Conservation (phyloP, 139 green algal genomes). For the Micractinium conductrix region DNA sequence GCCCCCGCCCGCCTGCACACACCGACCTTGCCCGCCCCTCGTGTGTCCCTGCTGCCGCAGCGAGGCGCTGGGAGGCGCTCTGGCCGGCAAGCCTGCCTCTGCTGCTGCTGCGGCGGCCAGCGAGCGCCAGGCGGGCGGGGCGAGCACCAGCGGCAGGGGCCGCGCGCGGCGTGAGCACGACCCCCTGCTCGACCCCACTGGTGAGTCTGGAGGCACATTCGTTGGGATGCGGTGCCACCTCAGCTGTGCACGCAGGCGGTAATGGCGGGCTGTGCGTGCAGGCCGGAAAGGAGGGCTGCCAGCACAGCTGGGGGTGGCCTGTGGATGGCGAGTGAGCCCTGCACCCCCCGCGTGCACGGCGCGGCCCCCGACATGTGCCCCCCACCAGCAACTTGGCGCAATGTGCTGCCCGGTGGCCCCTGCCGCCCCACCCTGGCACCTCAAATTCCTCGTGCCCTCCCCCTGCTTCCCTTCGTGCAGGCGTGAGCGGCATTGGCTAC, state of each 20-base stretch:
- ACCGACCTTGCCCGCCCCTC: no score
- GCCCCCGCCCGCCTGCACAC: no score
- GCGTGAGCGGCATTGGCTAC: constrained; percentile 14
- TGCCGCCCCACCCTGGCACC: no score
- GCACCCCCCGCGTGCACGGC: no score
- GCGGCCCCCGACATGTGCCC: no score
- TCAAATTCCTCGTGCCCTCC: no score
- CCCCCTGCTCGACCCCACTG: constrained; percentile 1
- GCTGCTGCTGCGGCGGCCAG: neutral
- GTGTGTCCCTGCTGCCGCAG: no score
- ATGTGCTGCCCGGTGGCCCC: no score
- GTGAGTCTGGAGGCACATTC: no score
- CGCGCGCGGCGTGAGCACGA: neutral
- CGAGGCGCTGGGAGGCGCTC: neutral
- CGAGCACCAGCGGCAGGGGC: neutral
- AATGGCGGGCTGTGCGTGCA: neutral
- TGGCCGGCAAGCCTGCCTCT: neutral
- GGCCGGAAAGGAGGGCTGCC: no score
- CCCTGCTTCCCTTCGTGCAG: neutral
- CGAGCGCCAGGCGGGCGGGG: neutral
- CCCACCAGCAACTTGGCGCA: neutral
- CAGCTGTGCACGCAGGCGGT: neutral
- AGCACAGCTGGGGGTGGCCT: neutral
- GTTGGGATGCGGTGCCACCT: no score
- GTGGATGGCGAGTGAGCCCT: neutral